Percentiles rank a stretch among this genome's conserved stretches.
These are phyloP conservation scores for Cardiospermum halicacabum DNA, from an alignment of 345 rosid species.

Conservation along the genomic window DNA sequence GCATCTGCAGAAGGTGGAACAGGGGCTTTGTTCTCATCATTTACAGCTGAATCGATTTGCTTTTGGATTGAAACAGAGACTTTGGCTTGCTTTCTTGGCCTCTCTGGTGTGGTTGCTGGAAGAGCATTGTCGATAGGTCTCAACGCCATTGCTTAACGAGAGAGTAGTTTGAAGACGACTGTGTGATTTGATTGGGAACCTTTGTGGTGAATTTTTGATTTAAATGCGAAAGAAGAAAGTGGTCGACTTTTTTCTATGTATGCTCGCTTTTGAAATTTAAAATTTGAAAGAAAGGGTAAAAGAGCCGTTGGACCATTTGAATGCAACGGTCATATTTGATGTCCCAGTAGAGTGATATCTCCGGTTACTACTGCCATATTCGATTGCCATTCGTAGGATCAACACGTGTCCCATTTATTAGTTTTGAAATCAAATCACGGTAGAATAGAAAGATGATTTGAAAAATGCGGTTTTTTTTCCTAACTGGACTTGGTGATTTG, in stretches of 20 bases:
- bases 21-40: constrained; percentile 62
- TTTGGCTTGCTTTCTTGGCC: constrained; percentile 66
- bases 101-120: constrained; percentile 42
- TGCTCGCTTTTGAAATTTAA: neutral
- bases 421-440: neutral
- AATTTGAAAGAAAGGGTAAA: constrained; percentile 7
- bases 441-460: too few species aligned
- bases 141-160: constrained; percentile 51
- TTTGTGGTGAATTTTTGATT: constrained; percentile 11
- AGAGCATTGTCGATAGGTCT: constrained; percentile 83
- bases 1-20: constrained; percentile 32
- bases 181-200: neutral
- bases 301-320: constrained; percentile 4
- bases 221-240: neutral
- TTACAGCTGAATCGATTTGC: constrained; percentile 27
- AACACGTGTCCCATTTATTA: constrained; percentile 1
- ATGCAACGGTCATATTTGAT: constrained; percentile 7
- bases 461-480: too few species aligned
- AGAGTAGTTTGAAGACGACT: neutral
- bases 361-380: neutral
- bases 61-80: constrained; percentile 29
- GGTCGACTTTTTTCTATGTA: neutral
- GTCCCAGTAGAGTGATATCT: neutral
- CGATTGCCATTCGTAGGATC: too few species aligned
- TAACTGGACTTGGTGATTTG: too few species aligned